These are phyloP conservation scores for Cryphonectria carpinicola DNA, from an alignment of 2,329 filamentous ascomycete genomes.

Conservation along the genomic window DNA sequence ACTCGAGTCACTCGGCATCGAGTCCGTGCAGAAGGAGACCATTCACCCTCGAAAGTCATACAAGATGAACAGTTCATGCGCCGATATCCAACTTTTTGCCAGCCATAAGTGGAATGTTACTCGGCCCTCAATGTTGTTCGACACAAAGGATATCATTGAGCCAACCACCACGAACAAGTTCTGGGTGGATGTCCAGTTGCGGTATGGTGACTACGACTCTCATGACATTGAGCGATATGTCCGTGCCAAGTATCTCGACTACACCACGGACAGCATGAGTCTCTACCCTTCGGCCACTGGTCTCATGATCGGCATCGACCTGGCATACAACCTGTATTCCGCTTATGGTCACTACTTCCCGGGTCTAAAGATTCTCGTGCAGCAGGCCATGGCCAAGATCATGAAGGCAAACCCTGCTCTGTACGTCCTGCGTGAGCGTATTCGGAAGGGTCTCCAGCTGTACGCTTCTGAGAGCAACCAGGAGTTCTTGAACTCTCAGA, in stretches of 20 bases:
- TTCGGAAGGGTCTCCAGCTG: conserved; percentile 94
- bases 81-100: conserved; percentile 40
- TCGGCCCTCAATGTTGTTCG: conserved; percentile 87
- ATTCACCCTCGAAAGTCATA: conserved; percentile 99
- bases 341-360: conserved; percentile 99
- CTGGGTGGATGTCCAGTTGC: conserved; percentile 95
- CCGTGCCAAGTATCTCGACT: conserved; percentile 96
- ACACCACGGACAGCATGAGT: conserved; percentile 97
- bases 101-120: conserved; percentile 99
- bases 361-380: conserved; percentile 89
- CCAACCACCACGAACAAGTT: conserved; percentile 97
- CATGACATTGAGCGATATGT: conserved; percentile 94
- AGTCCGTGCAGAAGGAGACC: conserved; percentile 98
- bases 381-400: conserved; percentile 99
- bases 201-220: conserved; percentile 98
- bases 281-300: conserved; percentile 97
- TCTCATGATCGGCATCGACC: conserved; percentile 95
- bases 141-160: conserved; percentile 95
- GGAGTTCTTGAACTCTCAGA: conserved; percentile 98
- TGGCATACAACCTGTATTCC: conserved; percentile 98
- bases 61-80: conserved; percentile 99
- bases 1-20: conserved; percentile 91
- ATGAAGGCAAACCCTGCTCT: conserved; percentile 99
- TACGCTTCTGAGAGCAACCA: conserved; percentile 99
- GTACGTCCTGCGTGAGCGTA: conserved; percentile 96